Evolutionary conservation across 164 flowering plant species (phyloP).

Genomic region (Nymphaea thermarum): DNA sequence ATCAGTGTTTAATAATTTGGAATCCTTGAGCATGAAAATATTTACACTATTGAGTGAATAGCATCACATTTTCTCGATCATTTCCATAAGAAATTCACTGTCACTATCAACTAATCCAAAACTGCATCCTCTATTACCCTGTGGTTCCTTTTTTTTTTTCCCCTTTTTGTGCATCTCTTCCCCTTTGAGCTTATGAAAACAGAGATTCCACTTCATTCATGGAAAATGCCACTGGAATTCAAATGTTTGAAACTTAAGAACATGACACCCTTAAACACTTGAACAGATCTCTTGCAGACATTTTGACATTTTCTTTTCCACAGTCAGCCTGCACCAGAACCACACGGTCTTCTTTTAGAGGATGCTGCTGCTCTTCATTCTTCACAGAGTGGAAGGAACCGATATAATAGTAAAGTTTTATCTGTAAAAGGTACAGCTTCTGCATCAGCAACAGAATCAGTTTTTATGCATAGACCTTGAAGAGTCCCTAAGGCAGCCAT

Average conservation of each 20-base stretch:
- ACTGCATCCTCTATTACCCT: background rate
- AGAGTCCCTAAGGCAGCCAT: background rate
- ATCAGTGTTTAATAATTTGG: background rate
- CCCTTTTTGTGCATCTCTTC: background rate
- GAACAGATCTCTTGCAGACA: background rate
- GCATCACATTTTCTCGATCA: background rate
- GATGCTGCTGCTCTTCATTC: background rate
- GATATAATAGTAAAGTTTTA: too few relatives aligned
- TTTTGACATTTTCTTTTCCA: background rate
- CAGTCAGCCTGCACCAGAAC: background rate
- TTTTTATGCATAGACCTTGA: background rate
- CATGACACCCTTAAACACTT: too few relatives aligned
- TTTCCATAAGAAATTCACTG: background rate
- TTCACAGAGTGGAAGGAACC: background rate
- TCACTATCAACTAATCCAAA: background rate
- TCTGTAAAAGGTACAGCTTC: background rate
- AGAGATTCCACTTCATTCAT: background rate
- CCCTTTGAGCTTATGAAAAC: too few relatives aligned
- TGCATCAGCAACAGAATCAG: too few relatives aligned
- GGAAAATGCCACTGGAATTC: background rate
- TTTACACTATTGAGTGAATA: background rate
- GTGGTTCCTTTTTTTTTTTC: background rate
- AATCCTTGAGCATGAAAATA: background rate
- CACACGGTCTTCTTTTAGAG: background rate
- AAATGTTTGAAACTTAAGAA: background rate